These are phyloP conservation scores for Suillus subaureus DNA, from an alignment of 768 basidiomycete species.

Conservation along the genomic window DNA sequence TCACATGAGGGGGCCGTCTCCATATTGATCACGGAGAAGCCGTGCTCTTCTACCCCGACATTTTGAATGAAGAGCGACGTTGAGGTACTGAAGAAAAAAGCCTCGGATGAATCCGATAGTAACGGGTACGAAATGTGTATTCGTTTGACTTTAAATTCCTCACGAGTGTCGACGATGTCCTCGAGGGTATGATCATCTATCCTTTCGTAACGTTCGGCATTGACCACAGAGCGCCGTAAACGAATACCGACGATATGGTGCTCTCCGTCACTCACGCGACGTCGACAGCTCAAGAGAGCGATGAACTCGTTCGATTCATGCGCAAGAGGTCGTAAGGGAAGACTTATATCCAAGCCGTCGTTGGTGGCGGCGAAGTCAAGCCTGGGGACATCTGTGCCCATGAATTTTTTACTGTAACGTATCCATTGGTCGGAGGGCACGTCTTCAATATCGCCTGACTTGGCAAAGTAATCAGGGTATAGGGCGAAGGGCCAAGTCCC, in stretches of 20 bases:
- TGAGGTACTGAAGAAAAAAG: background rate
- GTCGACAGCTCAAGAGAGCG: constrained; percentile 1
- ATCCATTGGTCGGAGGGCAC: constrained; percentile 3
- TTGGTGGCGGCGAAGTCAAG: constrained; percentile 5
- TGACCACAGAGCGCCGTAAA: background rate
- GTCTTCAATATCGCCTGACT: background rate
- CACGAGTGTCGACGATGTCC: background rate
- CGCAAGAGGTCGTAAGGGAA: background rate
- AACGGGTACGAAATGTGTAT: background rate
- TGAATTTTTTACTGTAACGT: background rate
- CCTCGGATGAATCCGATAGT: background rate
- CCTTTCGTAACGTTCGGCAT: constrained; percentile 3
- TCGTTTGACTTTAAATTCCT: background rate
- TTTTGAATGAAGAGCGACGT: constrained; percentile 3
- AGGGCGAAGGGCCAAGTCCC: background rate
- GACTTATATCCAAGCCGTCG: background rate
- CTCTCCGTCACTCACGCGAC: background rate
- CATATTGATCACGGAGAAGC: background rate
- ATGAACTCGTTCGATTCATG: background rate
- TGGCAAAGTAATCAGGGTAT: background rate
- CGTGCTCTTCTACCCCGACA: background rate
- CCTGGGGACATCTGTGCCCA: background rate
- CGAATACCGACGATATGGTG: background rate
- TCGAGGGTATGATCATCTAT: background rate
- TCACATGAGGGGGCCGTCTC: background rate